Conservation (phyloP, 176 grass and related monocot species). For the Cenchrus americanus region DNA sequence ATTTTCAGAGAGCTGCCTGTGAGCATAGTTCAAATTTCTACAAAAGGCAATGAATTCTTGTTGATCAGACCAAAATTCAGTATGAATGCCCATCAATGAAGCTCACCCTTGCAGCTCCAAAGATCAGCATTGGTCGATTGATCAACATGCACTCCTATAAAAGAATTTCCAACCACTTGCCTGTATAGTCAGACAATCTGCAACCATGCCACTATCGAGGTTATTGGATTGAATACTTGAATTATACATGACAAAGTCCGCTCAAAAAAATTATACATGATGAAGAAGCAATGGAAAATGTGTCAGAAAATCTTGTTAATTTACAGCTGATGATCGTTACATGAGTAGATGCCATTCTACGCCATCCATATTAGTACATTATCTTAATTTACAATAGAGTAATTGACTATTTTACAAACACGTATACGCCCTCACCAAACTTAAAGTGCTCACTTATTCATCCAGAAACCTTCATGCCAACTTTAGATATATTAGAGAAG, state of each 20-base stretch:
- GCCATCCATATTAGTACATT: constrained; percentile 19
- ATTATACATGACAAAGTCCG: no score
- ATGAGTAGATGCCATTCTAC: background rate
- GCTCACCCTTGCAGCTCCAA: background rate
- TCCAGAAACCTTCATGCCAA: background rate
- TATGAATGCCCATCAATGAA: background rate
- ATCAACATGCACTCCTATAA: no score
- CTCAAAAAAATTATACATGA: no score
- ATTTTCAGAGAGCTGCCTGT: no score
- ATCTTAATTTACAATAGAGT: constrained; percentile 37
- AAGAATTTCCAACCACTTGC: no score
- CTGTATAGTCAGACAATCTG: background rate
- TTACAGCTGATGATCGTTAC: constrained; percentile 32
- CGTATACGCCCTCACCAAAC: background rate
- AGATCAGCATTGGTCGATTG: background rate
- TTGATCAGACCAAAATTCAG: background rate
- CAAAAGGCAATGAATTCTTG: background rate
- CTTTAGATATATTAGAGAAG: background rate
- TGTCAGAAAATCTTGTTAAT: background rate
- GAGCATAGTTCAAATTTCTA: background rate
- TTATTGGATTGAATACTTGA: no score
- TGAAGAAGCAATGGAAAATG: background rate
- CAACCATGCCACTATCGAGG: background rate
- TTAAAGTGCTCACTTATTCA: constrained; percentile 15
- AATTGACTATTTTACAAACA: constrained; percentile 24